These are phyloP conservation scores for Globisporangium echinulatum DNA, from an alignment of 352 stramenopile genomes.

Conservation along the genomic window DNA sequence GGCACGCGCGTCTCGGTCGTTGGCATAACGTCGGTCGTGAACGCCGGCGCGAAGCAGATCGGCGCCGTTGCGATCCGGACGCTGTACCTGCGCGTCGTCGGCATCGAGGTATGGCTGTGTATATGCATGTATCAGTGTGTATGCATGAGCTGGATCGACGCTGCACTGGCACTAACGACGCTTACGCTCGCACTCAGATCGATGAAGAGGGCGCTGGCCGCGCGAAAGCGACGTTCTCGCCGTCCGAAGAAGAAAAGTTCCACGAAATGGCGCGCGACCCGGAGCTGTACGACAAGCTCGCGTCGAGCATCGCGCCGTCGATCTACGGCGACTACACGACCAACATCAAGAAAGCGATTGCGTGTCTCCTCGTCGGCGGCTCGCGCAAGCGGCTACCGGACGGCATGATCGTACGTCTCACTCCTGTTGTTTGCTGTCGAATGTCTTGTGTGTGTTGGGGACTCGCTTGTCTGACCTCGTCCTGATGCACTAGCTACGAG, in stretches of 20 bases:
- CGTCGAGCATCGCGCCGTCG: constrained; percentile 92
- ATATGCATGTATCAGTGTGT: not conserved
- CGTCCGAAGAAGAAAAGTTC: constrained; percentile 50
- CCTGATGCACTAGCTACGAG: constrained; percentile 73
- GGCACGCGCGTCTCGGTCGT: constrained; percentile 96
- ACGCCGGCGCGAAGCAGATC: constrained; percentile 62
- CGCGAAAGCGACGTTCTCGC: constrained; percentile 59
- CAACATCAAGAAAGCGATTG: constrained; percentile 90
- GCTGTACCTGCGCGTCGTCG: constrained; percentile 94
- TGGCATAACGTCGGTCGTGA: constrained; percentile 94
- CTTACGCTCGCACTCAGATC: constrained; percentile 86
- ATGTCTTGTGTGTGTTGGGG: no score
- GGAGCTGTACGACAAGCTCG: constrained; percentile 91
- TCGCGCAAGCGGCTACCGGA: constrained; percentile 97
- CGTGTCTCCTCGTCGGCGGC: constrained; percentile 97
- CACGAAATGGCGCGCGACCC: constrained; percentile 88
- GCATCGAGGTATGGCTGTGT: constrained; percentile 69
- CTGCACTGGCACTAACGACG: constrained; percentile 76
- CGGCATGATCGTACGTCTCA: constrained; percentile 71
- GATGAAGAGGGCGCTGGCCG: constrained; percentile 89
- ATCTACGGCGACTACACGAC: constrained; percentile 93
- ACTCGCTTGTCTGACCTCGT: no score
- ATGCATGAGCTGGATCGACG: constrained; percentile 80
- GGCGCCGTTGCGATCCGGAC: constrained; percentile 87
- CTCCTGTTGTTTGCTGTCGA: no score